These are phyloP conservation scores for Oryza rufipogon DNA, from an alignment of 176 grass and related monocot species.

Conservation along the genomic window DNA sequence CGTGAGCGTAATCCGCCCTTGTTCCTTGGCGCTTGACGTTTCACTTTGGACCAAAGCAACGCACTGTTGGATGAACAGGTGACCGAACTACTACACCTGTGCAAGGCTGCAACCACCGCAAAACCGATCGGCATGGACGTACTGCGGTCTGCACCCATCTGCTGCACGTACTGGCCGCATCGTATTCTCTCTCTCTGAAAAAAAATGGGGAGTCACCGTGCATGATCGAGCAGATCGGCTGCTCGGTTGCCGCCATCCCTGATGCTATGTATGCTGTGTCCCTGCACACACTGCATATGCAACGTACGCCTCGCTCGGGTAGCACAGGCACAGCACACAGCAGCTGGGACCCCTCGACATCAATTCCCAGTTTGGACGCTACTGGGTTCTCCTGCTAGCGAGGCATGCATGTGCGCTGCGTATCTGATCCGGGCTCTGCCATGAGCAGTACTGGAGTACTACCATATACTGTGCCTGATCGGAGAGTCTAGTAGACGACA, in stretches of 20 bases:
- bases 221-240: background rate
- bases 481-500: slow-evolving; percentile 1
- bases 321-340: background rate
- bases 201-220: background rate
- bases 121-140: background rate
- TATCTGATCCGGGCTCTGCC: slow-evolving; percentile 17
- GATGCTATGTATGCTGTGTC: background rate
- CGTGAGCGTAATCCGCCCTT: slow-evolving; percentile 2
- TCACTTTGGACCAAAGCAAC: background rate
- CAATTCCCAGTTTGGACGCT: slow-evolving; percentile 45
- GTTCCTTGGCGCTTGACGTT: slow-evolving; percentile 31
- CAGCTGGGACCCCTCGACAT: slow-evolving; percentile 26
- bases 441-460: background rate
- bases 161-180: no score
- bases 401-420: slow-evolving; percentile 41
- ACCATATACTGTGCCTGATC: background rate
- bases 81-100: background rate
- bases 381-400: slow-evolving; percentile 52
- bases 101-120: background rate
- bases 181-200: no score
- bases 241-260: background rate
- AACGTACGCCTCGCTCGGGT: background rate
- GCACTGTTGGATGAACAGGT: background rate
- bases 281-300: background rate
- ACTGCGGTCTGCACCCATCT: background rate